Evolutionary conservation across 305 asterid genomes (phyloP).

Genomic region (Euphrasia arctica): DNA sequence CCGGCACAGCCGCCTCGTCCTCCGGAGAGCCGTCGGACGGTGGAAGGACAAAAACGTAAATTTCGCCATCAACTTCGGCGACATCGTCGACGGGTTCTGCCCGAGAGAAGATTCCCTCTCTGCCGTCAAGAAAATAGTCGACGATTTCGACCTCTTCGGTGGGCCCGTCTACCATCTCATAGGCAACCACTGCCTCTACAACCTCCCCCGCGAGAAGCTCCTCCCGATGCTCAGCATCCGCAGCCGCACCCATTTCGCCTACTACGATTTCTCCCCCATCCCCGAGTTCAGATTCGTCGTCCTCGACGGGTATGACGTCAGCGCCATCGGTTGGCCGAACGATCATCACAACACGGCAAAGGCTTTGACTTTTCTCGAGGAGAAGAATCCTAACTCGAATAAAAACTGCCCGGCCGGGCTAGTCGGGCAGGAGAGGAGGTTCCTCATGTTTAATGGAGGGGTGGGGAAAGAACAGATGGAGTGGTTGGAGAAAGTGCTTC

Average conservation of each 20-base stretch:
- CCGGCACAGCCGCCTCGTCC: slow-evolving; percentile 62
- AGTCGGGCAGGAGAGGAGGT: slow-evolving; percentile 64
- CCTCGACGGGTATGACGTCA: slow-evolving; percentile 76
- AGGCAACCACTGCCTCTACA: slow-evolving; percentile 89
- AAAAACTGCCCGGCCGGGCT: slow-evolving; percentile 80
- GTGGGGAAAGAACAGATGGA: slow-evolving; percentile 69
- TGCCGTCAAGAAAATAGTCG: slow-evolving; percentile 44
- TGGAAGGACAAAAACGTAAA: slow-evolving; percentile 58
- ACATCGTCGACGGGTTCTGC: slow-evolving; percentile 79
- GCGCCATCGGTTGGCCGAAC: slow-evolving; percentile 84
- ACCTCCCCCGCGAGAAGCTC: slow-evolving; percentile 72
- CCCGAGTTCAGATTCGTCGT: slow-evolving; percentile 67
- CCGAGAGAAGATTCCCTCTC: slow-evolving; percentile 67
- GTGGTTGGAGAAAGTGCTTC: slow-evolving; percentile 69
- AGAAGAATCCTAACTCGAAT: slow-evolving; percentile 70
- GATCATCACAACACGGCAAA: slow-evolving; percentile 56
- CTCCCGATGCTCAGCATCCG: slow-evolving; percentile 58
- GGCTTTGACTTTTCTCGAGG: slow-evolving; percentile 52
- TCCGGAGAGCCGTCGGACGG: slow-evolving; percentile 65
- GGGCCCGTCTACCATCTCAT: slow-evolving; percentile 82
- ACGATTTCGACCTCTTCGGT: slow-evolving; percentile 45
- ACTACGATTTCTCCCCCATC: slow-evolving; percentile 73
- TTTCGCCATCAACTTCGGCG: slow-evolving; percentile 74
- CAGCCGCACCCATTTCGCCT: slow-evolving; percentile 39
- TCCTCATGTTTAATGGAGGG: slow-evolving; percentile 87